phyloP scores from a whole-genome alignment of 2,329 filamentous ascomycete genomes.

The Fusarium bactridioides region DNA sequence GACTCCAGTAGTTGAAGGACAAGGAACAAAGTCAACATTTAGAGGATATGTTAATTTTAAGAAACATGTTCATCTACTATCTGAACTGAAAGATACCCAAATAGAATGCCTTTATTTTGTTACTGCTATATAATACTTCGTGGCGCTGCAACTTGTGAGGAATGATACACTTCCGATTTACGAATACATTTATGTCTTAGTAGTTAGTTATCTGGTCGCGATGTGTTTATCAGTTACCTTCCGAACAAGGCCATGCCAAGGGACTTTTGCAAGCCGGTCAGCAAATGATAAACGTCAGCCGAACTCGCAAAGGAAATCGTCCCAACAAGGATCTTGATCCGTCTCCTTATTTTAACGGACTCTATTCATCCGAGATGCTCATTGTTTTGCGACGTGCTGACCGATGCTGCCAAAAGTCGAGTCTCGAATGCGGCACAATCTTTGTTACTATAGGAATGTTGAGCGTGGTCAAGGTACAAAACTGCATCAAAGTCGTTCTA shows the following conservation, averaged over 20 bases:
- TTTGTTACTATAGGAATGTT: neutral
- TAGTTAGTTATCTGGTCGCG: neutral
- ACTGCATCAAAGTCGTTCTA: neutral
- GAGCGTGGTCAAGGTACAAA: neutral
- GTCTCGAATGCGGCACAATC: neutral
- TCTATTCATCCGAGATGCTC: conserved; percentile 1
- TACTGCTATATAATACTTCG: neutral
- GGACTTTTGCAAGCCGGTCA: conserved; percentile 33
- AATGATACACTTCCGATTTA: neutral
- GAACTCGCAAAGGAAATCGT: neutral
- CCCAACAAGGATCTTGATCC: neutral
- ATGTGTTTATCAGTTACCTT: conserved; percentile 26
- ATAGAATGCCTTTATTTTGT: neutral
- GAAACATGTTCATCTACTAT: neutral
- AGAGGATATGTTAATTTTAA: neutral
- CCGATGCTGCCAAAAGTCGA: neutral
- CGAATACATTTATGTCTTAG: neutral
- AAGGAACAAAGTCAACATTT: neutral
- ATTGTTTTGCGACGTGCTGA: conserved; percentile 9
- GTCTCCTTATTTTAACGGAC: neutral
- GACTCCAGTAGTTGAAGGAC: conserved; percentile 26
- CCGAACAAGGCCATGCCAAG: conserved; percentile 21
- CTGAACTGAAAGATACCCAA: conserved; percentile 7
- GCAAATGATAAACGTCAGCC: neutral
- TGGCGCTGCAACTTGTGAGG: neutral